Conservation (phyloP, 257 asterid genomes). For the Salvia rosmarinus region DNA sequence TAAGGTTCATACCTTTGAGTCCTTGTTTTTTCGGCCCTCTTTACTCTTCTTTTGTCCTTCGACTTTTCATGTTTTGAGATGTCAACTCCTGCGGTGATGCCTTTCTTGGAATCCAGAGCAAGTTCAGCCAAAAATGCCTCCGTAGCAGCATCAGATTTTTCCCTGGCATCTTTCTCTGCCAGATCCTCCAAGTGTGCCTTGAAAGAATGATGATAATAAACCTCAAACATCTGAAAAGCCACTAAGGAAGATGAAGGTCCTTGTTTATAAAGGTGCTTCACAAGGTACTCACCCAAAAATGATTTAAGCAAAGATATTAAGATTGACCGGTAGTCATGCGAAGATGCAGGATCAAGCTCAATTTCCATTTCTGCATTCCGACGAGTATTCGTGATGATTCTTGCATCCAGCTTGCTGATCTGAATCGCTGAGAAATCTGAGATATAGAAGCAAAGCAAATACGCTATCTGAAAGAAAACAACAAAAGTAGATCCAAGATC, state of each 20-base stretch:
- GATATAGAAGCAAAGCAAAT: conserved; percentile 32
- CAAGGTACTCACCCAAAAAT: conserved; percentile 64
- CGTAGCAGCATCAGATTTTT: conserved; percentile 93
- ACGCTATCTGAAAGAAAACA: conserved; percentile 19
- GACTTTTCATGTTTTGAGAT: conserved; percentile 65
- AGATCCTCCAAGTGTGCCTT: conserved; percentile 83
- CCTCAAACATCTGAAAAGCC: conserved; percentile 33
- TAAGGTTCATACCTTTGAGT: conserved; percentile 67
- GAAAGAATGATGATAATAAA: conserved; percentile 34
- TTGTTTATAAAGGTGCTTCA: neutral
- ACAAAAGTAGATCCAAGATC: conserved; percentile 29
- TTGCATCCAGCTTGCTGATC: conserved; percentile 89
- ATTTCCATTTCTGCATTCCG: conserved; percentile 75
- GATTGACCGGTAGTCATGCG: conserved; percentile 69
- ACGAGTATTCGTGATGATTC: conserved; percentile 68
- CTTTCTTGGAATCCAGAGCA: conserved; percentile 74
- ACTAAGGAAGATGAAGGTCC: conserved; percentile 16
- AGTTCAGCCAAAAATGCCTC: conserved; percentile 97
- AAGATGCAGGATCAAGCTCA: conserved; percentile 69
- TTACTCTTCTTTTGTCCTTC: conserved; percentile 81
- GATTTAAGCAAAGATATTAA: conserved; percentile 82
- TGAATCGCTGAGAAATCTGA: conserved; percentile 53
- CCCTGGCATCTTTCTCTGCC: conserved; percentile 94
- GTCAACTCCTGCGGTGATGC: conserved; percentile 57
- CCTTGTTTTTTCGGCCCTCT: conserved; percentile 75